Evolutionary conservation across 768 basidiomycete species (phyloP).

Genomic region (Termitomyces heimii): DNA sequence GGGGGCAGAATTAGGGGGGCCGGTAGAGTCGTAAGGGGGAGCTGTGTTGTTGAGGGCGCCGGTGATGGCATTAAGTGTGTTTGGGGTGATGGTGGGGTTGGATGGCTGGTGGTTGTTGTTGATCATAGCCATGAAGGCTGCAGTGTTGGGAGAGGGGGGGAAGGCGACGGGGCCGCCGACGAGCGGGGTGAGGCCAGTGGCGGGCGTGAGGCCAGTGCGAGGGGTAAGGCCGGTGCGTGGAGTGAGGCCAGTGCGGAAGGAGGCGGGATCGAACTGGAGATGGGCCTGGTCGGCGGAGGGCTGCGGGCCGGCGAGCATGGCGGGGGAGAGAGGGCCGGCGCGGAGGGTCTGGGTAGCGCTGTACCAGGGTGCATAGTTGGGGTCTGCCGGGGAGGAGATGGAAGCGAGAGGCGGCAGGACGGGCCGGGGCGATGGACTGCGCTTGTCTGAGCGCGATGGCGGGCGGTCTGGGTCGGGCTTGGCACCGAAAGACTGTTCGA

Average conservation of each 20-base stretch:
- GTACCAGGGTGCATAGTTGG: constrained; percentile 57
- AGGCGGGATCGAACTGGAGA: constrained; percentile 8
- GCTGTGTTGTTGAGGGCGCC: constrained; percentile 60
- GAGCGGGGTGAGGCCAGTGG: constrained; percentile 75
- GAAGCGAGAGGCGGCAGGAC: constrained; percentile 78
- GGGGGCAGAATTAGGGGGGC: neutral
- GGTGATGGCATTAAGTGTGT: constrained; percentile 74
- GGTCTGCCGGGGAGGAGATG: constrained; percentile 66
- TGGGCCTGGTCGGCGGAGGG: constrained; percentile 32
- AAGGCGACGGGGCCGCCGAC: constrained; percentile 70
- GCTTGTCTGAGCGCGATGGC: constrained; percentile 27
- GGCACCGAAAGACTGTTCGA: constrained; percentile 87
- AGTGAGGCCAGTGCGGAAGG: constrained; percentile 5
- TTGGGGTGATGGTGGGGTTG: constrained; percentile 60
- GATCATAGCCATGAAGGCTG: constrained; percentile 91
- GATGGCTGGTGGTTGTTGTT: constrained; percentile 43
- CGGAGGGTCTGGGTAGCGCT: constrained; percentile 65
- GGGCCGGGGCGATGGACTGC: constrained; percentile 47
- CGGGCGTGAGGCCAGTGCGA: constrained; percentile 73
- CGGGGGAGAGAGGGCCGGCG: constrained; percentile 90
- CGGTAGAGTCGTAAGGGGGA: constrained; percentile 29
- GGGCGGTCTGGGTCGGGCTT: constrained; percentile 26
- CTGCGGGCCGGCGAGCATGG: constrained; percentile 90
- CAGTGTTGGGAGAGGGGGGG: constrained; percentile 84
- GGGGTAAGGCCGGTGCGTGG: constrained; percentile 78